phyloP scores from a whole-genome alignment of 768 basidiomycete genomes.

The Suillus fuscotomentosus region DNA sequence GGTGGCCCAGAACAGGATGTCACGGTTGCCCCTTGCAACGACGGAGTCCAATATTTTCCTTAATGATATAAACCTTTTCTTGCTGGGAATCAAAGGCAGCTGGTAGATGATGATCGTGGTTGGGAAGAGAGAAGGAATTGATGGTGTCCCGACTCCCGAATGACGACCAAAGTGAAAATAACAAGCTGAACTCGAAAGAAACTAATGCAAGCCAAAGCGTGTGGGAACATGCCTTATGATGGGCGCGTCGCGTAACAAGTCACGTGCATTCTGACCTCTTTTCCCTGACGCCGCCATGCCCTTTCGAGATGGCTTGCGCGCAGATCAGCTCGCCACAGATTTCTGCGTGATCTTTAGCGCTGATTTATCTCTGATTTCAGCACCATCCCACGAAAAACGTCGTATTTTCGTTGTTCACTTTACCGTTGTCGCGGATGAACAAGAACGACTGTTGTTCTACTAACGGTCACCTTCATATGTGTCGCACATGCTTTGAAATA shows the following conservation, averaged over 20 bases:
- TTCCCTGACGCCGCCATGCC: background rate
- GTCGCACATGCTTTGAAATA: background rate
- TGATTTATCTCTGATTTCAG: background rate
- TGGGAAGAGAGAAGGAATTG: conserved; percentile 13
- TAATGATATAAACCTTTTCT: conserved; percentile 11
- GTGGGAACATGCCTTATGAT: conserved; percentile 35
- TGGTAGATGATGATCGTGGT: conserved; percentile 8
- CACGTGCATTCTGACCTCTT: conserved; percentile 23
- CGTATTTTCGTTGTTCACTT: background rate
- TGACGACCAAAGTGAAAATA: conserved; percentile 27
- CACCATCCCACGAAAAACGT: background rate
- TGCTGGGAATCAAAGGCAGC: conserved; percentile 13
- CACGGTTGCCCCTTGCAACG: conserved; percentile 7
- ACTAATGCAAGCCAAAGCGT: conserved; percentile 16
- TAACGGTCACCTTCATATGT: background rate
- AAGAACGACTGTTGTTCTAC: background rate
- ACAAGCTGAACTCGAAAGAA: conserved; percentile 18
- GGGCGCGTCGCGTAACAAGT: conserved; percentile 36
- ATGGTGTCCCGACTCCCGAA: conserved; percentile 20
- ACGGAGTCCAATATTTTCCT: conserved; percentile 14
- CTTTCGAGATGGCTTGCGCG: background rate
- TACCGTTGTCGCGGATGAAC: background rate
- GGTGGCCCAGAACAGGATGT: conserved; percentile 21
- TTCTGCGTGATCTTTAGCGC: background rate
- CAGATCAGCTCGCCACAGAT: background rate